Evolutionary conservation across 805 yeast species (phyloP), one percentile per base, ranked within the genome.

Genomic region (Candida takata): DNA sequence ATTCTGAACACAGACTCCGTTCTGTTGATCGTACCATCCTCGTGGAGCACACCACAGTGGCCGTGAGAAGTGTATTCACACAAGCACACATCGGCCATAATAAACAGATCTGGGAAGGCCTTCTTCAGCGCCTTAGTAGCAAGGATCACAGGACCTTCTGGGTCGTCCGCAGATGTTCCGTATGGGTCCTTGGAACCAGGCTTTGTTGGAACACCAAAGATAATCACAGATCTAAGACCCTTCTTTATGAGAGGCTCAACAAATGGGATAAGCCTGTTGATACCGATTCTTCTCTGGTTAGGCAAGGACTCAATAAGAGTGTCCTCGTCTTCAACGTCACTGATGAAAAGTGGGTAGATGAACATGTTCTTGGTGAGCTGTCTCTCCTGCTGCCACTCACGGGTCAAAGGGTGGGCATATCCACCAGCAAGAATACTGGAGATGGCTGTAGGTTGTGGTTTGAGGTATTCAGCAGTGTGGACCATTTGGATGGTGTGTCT

Each of bases 51-150:
- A 27, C 98, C 98, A 64, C 98, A 92, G 59, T 92, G 98, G n/a
- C 98, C 98, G 53, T 92, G 97, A 37, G 80, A 72, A 8, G 98
- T 92, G 61, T 86, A 92, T 62, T 92, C 98, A 66, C 98, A 92
- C 35, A 92, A 65, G 61, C 98, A 92, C 18, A 90, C 97, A 55
- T 92, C 98, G 54, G 95, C 84, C 72, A 87, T 77, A 44, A 92
- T 75, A 58, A 79, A 90, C 40, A 92, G 69, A 19, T 75, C 81
- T 5, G 98, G 97, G 64, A 84, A 88, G 12, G 72, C 61, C 29
- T 60, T 44, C 41, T 70, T 70, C 37, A 92, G 68, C 2, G 73
- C 67, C 53, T 77, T 80, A 49, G 84, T 79, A 15, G 90, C 83
- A 42, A 60, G 70, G 46, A 92, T 88, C 3, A 92, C 97, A 2